Evolutionary conservation across 495 filamentous ascomycete species (phyloP).

Genomic region (Podospora pseudoanserina): DNA sequence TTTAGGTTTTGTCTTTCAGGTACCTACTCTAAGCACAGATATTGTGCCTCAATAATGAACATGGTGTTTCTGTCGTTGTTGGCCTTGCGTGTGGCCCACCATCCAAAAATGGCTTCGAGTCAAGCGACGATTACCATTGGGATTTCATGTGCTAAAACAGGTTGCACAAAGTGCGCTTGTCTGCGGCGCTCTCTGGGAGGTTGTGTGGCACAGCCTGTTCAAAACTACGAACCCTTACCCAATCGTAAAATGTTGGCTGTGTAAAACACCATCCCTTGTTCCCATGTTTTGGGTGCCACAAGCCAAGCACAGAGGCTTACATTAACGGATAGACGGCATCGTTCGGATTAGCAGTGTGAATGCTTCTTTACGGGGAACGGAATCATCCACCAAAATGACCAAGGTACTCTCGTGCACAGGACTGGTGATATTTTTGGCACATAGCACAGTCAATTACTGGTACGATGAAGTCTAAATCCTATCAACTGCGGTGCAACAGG

Average conservation of each 20-base stretch:
- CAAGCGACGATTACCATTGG: neutral
- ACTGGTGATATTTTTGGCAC: neutral
- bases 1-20: no score
- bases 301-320: neutral
- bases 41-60: neutral
- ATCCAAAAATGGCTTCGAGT: neutral
- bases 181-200: neutral
- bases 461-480: no score
- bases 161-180: neutral
- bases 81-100: neutral
- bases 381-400: neutral
- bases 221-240: neutral
- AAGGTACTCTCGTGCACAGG: neutral
- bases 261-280: neutral
- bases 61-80: neutral
- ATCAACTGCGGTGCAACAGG: no score
- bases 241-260: neutral
- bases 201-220: neutral
- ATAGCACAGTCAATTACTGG: no score
- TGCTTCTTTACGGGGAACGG: neutral
- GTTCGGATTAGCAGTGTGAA: neutral
- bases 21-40: neutral
- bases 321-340: neutral
- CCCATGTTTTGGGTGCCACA: neutral
- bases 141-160: neutral